A percentile compares a stretch with the other conserved stretches of the same genome.
These are phyloP conservation scores for Aspergillus japonicus DNA, from an alignment of 2,329 filamentous ascomycete genomes.

Conservation along the genomic window DNA sequence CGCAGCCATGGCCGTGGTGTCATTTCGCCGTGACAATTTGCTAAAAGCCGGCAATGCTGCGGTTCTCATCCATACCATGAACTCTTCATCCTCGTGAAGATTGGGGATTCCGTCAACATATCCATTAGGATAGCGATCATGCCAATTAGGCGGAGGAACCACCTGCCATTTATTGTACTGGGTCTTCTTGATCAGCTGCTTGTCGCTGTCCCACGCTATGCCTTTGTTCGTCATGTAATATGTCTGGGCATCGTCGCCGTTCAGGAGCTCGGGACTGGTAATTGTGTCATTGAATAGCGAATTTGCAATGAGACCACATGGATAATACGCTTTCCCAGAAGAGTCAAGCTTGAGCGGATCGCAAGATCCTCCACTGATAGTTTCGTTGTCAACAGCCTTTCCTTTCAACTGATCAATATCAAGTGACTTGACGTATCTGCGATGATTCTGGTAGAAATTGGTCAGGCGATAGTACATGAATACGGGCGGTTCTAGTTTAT, in stretches of 20 bases:
- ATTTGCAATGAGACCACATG: slow-evolving; percentile 94
- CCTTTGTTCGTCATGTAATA: slow-evolving; percentile 76
- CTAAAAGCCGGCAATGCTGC: slow-evolving; percentile 91
- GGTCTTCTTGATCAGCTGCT: slow-evolving; percentile 70
- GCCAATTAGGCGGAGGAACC: slow-evolving; percentile 85
- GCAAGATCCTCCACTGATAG: slow-evolving; percentile 70
- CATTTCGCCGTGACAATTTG: slow-evolving; percentile 86
- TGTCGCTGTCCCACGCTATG: slow-evolving; percentile 86
- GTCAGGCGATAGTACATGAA: slow-evolving; percentile 93
- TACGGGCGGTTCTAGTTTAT: slow-evolving; percentile 76
- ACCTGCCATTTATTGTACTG: slow-evolving; percentile 66
- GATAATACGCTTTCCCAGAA: slow-evolving; percentile 75
- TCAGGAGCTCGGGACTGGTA: slow-evolving; percentile 57
- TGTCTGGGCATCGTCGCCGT: slow-evolving; percentile 54
- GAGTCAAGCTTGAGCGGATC: slow-evolving; percentile 64
- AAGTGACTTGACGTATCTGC: slow-evolving; percentile 89
- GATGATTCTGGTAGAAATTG: slow-evolving; percentile 99
- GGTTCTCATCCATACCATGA: slow-evolving; percentile 99
- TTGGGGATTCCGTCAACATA: slow-evolving; percentile 71
- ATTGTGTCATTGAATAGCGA: slow-evolving; percentile 97
- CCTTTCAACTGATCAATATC: slow-evolving; percentile 81
- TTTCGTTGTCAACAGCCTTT: slow-evolving; percentile 56
- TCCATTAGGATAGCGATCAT: slow-evolving; percentile 63
- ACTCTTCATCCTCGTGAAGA: slow-evolving; percentile 72
- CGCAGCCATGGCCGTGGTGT: slow-evolving; percentile 62